These are phyloP conservation scores for Erigeron philadelphicus DNA, from an alignment of 140 eudicot species.

Conservation along the genomic window DNA sequence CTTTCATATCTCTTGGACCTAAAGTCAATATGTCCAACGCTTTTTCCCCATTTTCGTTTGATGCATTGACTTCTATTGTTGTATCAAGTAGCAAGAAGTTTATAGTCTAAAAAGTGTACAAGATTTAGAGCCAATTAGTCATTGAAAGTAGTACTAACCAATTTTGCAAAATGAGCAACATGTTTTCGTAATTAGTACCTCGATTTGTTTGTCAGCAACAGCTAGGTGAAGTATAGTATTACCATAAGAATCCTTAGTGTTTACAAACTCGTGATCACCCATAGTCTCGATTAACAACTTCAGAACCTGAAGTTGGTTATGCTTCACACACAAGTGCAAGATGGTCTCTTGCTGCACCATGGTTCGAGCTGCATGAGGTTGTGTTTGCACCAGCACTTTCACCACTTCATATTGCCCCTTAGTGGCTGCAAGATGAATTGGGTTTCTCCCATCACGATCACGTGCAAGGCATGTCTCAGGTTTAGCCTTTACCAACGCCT, in stretches of 20 bases:
- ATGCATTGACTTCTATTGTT: conserved; percentile 34
- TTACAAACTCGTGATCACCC: conserved; percentile 28
- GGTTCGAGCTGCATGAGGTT: conserved; percentile 36
- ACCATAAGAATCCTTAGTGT: conserved; percentile 37
- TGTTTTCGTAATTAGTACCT: conserved; percentile 22
- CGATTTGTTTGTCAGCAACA: conserved; percentile 37
- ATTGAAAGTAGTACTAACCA: no score
- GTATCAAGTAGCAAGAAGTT: conserved; percentile 30
- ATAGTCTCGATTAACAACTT: conserved; percentile 29
- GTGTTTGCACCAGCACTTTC: conserved; percentile 31
- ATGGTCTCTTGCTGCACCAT: conserved; percentile 31
- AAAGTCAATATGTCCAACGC: conserved; percentile 32
- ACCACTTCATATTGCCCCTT: conserved; percentile 41
- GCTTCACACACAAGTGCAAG: conserved; percentile 49
- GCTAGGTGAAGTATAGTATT: conserved; percentile 45
- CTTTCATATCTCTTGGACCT: conserved; percentile 31
- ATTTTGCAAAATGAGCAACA: not conserved
- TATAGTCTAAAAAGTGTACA: conserved; percentile 31
- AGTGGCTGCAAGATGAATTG: conserved; percentile 46
- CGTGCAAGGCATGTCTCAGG: conserved; percentile 36
- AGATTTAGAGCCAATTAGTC: not conserved
- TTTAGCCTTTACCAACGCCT: conserved; percentile 14
- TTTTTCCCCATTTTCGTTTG: conserved; percentile 34
- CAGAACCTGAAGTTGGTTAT: conserved; percentile 40
- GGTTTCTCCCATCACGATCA: conserved; percentile 32